phyloP scores from a whole-genome alignment of 352 stramenopile genomes.

The Blastocystis sp. region DNA sequence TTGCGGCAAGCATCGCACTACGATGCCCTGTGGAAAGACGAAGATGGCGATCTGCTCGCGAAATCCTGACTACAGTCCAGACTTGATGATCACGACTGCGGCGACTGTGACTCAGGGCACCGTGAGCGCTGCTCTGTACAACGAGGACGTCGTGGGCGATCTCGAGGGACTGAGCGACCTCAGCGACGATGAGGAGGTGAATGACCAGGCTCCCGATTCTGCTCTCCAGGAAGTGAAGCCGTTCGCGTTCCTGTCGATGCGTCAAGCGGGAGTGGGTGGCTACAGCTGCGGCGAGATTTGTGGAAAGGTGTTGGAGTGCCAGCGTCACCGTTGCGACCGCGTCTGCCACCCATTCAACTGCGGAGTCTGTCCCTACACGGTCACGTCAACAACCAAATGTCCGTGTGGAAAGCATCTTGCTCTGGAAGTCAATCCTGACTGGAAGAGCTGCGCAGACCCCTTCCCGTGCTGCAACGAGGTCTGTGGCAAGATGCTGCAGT shows the following conservation, averaged over 20 bases:
- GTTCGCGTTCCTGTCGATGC: conserved; percentile 7
- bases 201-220: background rate
- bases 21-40: conserved; percentile 54
- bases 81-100: conserved; percentile 7
- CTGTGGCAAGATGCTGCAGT: conserved; percentile 59
- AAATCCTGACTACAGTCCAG: background rate
- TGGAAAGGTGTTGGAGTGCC: conserved; percentile 47
- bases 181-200: background rate
- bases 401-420: conserved; percentile 53
- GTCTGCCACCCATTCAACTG: conserved; percentile 61
- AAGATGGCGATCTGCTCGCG: conserved; percentile 38
- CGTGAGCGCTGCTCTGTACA: background rate
- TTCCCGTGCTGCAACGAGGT: conserved; percentile 57
- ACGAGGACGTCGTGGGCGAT: background rate
- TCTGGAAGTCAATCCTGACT: conserved; percentile 17
- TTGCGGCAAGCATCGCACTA: conserved; percentile 40
- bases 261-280: conserved; percentile 39
- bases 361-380: conserved; percentile 16
- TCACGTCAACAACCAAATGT: background rate
- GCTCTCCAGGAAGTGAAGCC: background rate
- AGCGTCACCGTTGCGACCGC: conserved; percentile 45
- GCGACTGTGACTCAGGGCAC: background rate
- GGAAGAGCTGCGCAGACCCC: conserved; percentile 52
- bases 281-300: conserved; percentile 55
- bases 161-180: conserved; percentile 20